Conservation (phyloP, 108 stramenopile species). For the Discostella pseudostelligera region DNA sequence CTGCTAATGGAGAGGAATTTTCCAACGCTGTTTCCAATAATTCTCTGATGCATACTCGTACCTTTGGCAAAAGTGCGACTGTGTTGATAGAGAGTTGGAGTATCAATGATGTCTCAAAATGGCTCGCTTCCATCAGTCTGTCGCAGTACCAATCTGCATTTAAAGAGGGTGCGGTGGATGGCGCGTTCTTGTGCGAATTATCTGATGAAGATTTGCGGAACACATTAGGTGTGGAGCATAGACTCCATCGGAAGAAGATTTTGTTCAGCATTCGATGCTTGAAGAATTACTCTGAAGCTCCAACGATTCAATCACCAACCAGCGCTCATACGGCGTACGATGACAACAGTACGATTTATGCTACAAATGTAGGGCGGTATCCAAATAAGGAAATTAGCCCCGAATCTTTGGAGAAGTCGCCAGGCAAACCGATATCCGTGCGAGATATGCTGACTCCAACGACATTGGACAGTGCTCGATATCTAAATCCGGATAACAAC, state of each 20-base stretch:
- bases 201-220: slow-evolving; percentile 87
- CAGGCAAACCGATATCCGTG: slow-evolving; percentile 31
- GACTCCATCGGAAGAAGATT: slow-evolving; percentile 90
- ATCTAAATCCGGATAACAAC: too few relatives aligned
- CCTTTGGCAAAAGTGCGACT: slow-evolving; percentile 17
- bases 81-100: slow-evolving; percentile 77
- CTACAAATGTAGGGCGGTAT: slow-evolving; percentile 4
- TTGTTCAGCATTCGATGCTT: slow-evolving; percentile 58
- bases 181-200: slow-evolving; percentile 82
- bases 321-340: slow-evolving; percentile 1
- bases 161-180: slow-evolving; percentile 83
- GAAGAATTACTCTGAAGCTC: slow-evolving; percentile 37
- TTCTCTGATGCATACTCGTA: neutral
- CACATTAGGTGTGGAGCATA: slow-evolving; percentile 88
- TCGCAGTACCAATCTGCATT: slow-evolving; percentile 82
- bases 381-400: slow-evolving; percentile 8
- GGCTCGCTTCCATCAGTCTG: slow-evolving; percentile 79
- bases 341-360: neutral
- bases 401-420: slow-evolving; percentile 12
- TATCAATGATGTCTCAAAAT: slow-evolving; percentile 78
- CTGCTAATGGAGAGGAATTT: slow-evolving; percentile 12
- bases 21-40: neutral
- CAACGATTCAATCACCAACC: slow-evolving; percentile 6
- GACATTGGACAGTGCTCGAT: slow-evolving; percentile 2
- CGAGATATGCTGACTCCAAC: slow-evolving; percentile 45